Evolutionary conservation across 2,329 filamentous ascomycete genomes (phyloP), one percentile per base, ranked within the genome.

Genomic region (Paecilomyces sp.): DNA sequence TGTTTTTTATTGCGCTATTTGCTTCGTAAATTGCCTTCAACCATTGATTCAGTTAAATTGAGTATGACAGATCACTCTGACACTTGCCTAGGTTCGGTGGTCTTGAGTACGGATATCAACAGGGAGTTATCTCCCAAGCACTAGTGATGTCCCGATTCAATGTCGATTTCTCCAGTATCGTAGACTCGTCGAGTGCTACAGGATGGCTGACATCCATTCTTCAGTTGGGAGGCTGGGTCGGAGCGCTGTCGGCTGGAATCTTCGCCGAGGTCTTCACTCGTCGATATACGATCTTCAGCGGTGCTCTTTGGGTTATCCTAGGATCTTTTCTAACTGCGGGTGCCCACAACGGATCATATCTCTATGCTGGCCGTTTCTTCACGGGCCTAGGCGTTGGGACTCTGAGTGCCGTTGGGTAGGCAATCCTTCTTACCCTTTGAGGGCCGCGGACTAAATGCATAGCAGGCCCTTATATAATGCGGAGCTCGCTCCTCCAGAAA

Each of bases 191-290:
- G 33, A 66, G 64, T 1, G 65, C 66, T 34, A 70, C 68, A 62
- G 66, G 68, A 25, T 69, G 68, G 68, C 54, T 70, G 24, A 70
- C 68, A 15, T 60, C 88, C 1, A 90, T 91, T 63, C 83, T 92
- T 28, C 88, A 91, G 69, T 82, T 92, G 1, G 89, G 89, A 57
- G 89, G 88, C 52, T 92, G 88, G 88, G 69, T 90, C n/a, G 89
- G 89, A 41, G 84, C 87, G 0, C 73, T 92, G 2, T 79, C 88
- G 50, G 88, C 85, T 2, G 87, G 88, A 1, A 88, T 88, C 67
- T 71, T 91, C n/a, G 88, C 88, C 18, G 89, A 92, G 68, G 78
- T 81, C 3, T 71, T 87, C 56, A 88, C 86, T 1, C 81, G 89
- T 54, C 91, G 91, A 71, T 87, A 87, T 63, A 83, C 84, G 6